Evolutionary conservation across 192 early-diverging fungal species (phyloP).

Genomic region (Cetraspora pellucida): DNA sequence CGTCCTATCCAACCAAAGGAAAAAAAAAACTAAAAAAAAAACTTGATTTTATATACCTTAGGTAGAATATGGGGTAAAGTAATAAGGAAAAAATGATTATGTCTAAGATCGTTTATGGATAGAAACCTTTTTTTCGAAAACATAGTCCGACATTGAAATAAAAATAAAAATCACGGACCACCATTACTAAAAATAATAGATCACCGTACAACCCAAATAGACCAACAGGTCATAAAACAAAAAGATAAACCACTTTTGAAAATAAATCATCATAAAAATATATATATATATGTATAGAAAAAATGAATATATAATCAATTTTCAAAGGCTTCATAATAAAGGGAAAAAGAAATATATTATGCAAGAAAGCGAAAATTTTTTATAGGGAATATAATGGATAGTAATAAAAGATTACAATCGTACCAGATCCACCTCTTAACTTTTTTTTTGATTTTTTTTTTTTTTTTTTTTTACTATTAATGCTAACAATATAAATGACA

Average conservation of each 20-base stretch:
- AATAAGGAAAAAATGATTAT: constrained; percentile 3
- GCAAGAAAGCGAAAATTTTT: background rate
- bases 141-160: constrained; percentile 8
- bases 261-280: background rate
- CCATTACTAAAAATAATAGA: background rate
- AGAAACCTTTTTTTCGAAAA: background rate
- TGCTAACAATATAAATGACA: no score
- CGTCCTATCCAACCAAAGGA: background rate
- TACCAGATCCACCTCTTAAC: no score
- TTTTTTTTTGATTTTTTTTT: no score
- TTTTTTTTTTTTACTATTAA: no score
- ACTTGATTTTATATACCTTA: background rate
- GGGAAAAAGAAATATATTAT: constrained; percentile 2
- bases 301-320: background rate
- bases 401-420: no score
- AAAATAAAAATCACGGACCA: background rate
- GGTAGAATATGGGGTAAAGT: background rate
- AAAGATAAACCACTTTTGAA: background rate
- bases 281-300: constrained; percentile 2
- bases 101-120: background rate
- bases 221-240: constrained; percentile 1
- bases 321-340: constrained; percentile 6
- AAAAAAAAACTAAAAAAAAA: background rate
- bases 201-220: constrained; percentile 17
- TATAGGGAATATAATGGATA: no score